Percentiles rank a stretch among this genome's conserved stretches.
phyloP scores from a whole-genome alignment of 441 rosid species.

The Erysimum cheiri region DNA sequence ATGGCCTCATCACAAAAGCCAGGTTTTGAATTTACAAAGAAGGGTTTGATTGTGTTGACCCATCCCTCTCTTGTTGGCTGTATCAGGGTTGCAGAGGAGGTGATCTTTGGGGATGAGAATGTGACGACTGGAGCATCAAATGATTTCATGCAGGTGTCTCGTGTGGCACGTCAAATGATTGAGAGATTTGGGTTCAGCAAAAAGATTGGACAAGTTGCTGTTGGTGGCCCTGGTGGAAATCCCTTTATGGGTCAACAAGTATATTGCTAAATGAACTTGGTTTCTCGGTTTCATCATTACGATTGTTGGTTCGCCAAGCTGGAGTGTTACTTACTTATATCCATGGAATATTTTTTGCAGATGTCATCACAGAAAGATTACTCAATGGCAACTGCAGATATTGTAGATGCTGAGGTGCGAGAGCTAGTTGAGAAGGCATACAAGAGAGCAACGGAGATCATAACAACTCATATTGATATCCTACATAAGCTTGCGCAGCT shows the following conservation, averaged over 20 bases:
- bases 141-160: constrained; percentile 97
- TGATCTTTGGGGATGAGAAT: constrained; percentile 86
- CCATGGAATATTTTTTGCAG: constrained; percentile 43
- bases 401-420: constrained; percentile 91
- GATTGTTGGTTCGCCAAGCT: background rate
- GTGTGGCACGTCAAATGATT: constrained; percentile 97
- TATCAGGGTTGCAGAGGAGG: constrained; percentile 87
- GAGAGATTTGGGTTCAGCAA: constrained; percentile 96
- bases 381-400: constrained; percentile 96
- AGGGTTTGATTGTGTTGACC: background rate
- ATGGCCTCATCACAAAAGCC: background rate
- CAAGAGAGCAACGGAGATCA: constrained; percentile 69
- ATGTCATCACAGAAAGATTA: constrained; percentile 96
- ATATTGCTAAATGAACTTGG: background rate
- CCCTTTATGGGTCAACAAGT: constrained; percentile 98
- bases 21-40: background rate
- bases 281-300: background rate
- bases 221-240: constrained; percentile 92
- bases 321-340: background rate
- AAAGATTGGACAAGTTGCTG: constrained; percentile 92
- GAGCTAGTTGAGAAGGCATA: constrained; percentile 85
- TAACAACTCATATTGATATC: constrained; percentile 83
- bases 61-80: constrained; percentile 18
- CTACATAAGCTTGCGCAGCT: constrained; percentile 90
- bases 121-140: constrained; percentile 97